These are phyloP conservation scores for Auricularia cornea DNA, from an alignment of 768 basidiomycete genomes.

Conservation along the genomic window DNA sequence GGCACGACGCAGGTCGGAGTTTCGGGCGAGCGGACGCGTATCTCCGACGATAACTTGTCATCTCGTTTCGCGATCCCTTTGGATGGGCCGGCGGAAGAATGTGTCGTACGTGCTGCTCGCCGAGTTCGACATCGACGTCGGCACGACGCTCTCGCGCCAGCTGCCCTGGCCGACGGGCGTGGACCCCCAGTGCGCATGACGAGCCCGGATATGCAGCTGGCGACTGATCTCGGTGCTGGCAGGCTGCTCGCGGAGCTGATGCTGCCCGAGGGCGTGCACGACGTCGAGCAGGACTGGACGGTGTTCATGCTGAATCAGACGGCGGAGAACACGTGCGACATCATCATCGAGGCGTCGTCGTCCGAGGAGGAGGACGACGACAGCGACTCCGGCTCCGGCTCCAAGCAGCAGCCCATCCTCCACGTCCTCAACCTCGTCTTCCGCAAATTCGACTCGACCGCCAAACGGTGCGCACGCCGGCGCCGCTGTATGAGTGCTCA, in stretches of 20 bases:
- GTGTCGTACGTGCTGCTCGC: constrained; percentile 87
- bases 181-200: constrained; percentile 81
- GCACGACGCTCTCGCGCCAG: constrained; percentile 89
- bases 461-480: constrained; percentile 63
- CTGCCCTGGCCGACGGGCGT: constrained; percentile 86
- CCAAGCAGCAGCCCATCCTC: constrained; percentile 35
- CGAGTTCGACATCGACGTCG: constrained; percentile 97
- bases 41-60: too few species aligned
- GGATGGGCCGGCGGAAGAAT: constrained; percentile 5
- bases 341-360: constrained; percentile 44
- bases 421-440: constrained; percentile 88
- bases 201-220: background rate
- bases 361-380: constrained; percentile 16
- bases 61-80: too few species aligned
- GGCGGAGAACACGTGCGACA: constrained; percentile 75
- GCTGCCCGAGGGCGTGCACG: constrained; percentile 97
- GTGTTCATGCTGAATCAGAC: constrained; percentile 98
- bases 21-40: too few species aligned
- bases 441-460: constrained; percentile 81
- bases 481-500: too few species aligned
- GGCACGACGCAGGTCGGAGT: too few species aligned
- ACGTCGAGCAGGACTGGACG: constrained; percentile 94
- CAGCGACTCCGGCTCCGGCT: constrained; percentile 7
- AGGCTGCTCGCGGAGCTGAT: constrained; percentile 94
- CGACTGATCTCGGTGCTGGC: background rate